A percentile compares a stretch with the other conserved stretches of the same genome.
These are phyloP conservation scores for Arachnopeziza araneosa DNA, from an alignment of 2,329 filamentous ascomycete genomes.

Conservation along the genomic window DNA sequence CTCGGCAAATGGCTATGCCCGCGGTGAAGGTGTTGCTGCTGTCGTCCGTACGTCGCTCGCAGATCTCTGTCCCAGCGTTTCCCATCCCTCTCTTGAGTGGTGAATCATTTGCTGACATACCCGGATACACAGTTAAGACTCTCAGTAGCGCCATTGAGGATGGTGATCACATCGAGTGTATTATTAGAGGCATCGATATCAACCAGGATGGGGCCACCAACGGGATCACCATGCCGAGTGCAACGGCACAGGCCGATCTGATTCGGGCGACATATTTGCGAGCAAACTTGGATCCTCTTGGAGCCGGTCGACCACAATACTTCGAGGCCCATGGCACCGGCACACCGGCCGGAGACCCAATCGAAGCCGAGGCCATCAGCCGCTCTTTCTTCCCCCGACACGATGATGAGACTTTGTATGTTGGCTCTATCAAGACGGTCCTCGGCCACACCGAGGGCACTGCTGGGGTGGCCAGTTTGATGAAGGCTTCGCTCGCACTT, in stretches of 20 bases:
- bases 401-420: not conserved
- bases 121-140: too few relatives aligned
- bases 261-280: constrained; percentile 9
- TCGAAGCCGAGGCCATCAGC: constrained; percentile 10
- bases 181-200: constrained; percentile 36
- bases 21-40: constrained; percentile 56
- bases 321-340: constrained; percentile 22
- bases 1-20: constrained; percentile 57
- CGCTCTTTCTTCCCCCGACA: constrained; percentile 33
- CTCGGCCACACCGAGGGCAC: constrained; percentile 26
- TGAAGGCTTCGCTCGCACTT: constrained; percentile 24
- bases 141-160: constrained; percentile 39
- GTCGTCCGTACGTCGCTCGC: constrained; percentile 49
- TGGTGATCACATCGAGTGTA: constrained; percentile 36
- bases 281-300: constrained; percentile 6
- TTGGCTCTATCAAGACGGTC: constrained; percentile 25
- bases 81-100: too few relatives aligned
- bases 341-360: constrained; percentile 20
- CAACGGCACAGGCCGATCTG: constrained; percentile 33
- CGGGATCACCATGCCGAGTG: constrained; percentile 40
- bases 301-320: constrained; percentile 4
- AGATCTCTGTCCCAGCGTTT: too few relatives aligned
- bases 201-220: constrained; percentile 41
- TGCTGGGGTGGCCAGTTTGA: constrained; percentile 19
- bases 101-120: too few relatives aligned